phyloP scores from a whole-genome alignment of 306 rosid genomes.

The Quercus mongolica region DNA sequence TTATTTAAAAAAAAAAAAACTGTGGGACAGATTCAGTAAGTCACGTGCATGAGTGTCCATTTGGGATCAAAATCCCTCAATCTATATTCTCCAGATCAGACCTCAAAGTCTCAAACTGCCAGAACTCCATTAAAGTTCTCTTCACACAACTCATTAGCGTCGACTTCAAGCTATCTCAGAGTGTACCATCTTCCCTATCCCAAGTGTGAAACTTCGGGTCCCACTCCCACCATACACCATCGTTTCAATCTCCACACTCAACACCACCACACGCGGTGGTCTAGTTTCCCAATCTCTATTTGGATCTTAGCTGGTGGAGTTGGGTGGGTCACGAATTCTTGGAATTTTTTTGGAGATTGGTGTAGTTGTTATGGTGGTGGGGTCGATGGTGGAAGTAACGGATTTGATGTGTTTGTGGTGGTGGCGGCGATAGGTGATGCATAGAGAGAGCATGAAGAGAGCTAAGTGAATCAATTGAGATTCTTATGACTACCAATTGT shows the following conservation, averaged over 20 bases:
- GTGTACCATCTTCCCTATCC: conserved; percentile 97
- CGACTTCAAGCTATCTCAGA: conserved; percentile 80
- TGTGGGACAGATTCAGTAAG: too few relatives aligned
- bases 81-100: too few relatives aligned
- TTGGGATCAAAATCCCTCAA: too few relatives aligned
- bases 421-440: conserved; percentile 75
- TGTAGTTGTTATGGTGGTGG: conserved; percentile 30
- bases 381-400: neutral
- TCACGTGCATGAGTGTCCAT: too few relatives aligned
- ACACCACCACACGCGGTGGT: conserved; percentile 63
- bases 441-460: conserved; percentile 81
- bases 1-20: too few relatives aligned
- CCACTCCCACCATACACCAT: conserved; percentile 45
- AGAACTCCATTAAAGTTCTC: conserved; percentile 73
- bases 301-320: conserved; percentile 43
- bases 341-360: conserved; percentile 74
- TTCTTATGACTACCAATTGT: conserved; percentile 86
- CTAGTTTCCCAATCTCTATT: conserved; percentile 66
- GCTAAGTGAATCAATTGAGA: conserved; percentile 69
- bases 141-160: conserved; percentile 67
- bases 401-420: conserved; percentile 15
- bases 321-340: conserved; percentile 59
- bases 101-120: too few relatives aligned
- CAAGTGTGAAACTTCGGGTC: conserved; percentile 82
- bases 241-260: conserved; percentile 78